Evolutionary conservation across 768 basidiomycete genomes (phyloP).

Genomic region (Pluteus cervinus): DNA sequence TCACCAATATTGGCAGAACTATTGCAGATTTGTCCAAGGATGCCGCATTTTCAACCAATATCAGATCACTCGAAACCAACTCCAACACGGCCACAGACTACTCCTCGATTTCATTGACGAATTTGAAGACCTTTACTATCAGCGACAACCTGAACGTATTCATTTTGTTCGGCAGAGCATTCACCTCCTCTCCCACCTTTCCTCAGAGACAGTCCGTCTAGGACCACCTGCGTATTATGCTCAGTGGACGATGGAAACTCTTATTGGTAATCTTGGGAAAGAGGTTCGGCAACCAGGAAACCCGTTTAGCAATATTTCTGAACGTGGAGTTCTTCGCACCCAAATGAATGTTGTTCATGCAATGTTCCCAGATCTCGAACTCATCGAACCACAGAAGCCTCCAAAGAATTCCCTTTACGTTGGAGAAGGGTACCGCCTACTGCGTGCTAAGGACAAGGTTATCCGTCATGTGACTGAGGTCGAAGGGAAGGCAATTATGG

Average conservation of each 20-base stretch:
- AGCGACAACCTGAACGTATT: slow-evolving; percentile 17
- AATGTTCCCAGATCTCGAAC: slow-evolving; percentile 10
- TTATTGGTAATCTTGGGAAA: slow-evolving; percentile 19
- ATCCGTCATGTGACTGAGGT: too few relatives aligned
- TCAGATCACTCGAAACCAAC: slow-evolving; percentile 9
- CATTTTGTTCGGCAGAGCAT: slow-evolving; percentile 28
- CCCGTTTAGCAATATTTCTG: slow-evolving; percentile 18
- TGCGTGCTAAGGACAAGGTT: neutral
- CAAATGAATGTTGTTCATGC: slow-evolving; percentile 12
- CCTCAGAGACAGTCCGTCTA: slow-evolving; percentile 15
- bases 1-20: slow-evolving; percentile 16
- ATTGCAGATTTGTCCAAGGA: slow-evolving; percentile 20
- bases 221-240: slow-evolving; percentile 15
- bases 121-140: slow-evolving; percentile 29
- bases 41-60: slow-evolving; percentile 19
- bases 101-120: slow-evolving; percentile 18
- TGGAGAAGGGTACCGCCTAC: neutral
- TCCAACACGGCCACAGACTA: slow-evolving; percentile 10
- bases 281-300: slow-evolving; percentile 19
- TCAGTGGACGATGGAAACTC: slow-evolving; percentile 26
- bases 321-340: slow-evolving; percentile 10
- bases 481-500: neutral
- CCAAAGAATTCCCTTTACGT: too few relatives aligned
- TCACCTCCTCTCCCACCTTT: slow-evolving; percentile 22
- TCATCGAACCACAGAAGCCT: neutral